Conservation (phyloP, 1,284 basidiomycete genomes). For the Afroboletus lepidellus region DNA sequence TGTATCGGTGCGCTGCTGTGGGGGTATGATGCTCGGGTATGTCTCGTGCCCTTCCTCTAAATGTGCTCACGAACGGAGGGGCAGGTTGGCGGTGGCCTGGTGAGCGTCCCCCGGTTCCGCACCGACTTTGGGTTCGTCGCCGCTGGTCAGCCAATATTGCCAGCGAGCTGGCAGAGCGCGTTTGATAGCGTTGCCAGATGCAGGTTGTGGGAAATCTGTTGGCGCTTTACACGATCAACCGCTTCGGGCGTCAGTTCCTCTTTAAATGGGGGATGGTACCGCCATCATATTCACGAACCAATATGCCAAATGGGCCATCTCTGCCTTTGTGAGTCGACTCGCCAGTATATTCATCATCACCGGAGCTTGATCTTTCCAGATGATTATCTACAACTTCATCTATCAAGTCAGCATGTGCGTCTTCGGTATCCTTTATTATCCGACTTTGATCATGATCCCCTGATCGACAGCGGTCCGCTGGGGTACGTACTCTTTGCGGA, state of each 20-base stretch:
- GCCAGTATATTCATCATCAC: background rate
- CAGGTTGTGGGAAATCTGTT: conserved; percentile 29
- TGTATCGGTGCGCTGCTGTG: conserved; percentile 30
- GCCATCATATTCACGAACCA: conserved; percentile 19
- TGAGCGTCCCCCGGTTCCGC: conserved; percentile 29
- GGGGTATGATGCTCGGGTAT: conserved; percentile 30
- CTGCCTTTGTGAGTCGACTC: conserved; percentile 21
- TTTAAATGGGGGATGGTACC: conserved; percentile 33
- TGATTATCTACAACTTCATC: conserved; percentile 30
- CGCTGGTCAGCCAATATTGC: conserved; percentile 12
- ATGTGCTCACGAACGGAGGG: background rate
- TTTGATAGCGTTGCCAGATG: conserved; percentile 23
- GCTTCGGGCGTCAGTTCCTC: conserved; percentile 26
- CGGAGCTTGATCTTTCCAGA: conserved; percentile 14
- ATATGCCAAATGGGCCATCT: conserved; percentile 23
- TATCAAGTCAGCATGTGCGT: conserved; percentile 26
- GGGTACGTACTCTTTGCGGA: conserved; percentile 32
- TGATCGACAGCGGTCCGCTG: conserved; percentile 23
- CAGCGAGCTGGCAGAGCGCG: conserved; percentile 33
- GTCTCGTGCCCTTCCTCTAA: background rate
- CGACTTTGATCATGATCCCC: too few relatives aligned
- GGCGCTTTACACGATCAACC: conserved; percentile 29
- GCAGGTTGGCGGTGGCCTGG: conserved; percentile 25
- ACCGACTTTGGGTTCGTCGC: conserved; percentile 25
- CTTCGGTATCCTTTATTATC: too few relatives aligned